Evolutionary conservation across 805 yeast genomes (phyloP), one percentile per base, ranked within the genome.

Genomic region (Cyberlindnera mycetangii): DNA sequence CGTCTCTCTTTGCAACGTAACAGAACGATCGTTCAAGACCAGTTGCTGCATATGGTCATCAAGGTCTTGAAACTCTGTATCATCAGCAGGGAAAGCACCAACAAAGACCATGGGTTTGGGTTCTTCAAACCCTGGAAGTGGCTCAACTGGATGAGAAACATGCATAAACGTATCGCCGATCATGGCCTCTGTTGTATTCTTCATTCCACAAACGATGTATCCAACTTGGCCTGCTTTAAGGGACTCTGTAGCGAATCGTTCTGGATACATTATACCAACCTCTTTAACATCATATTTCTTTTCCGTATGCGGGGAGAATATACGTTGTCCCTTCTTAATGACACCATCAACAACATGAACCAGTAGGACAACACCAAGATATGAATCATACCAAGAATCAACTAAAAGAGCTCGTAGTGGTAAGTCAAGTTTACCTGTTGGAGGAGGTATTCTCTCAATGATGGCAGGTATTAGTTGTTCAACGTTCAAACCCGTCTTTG

Each of bases 41-140:
- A 92, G 71, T 58, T 89, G 89, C 55, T 84, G 87, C 65, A 92
- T 80, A 61, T 89, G 84, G 56, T 93, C 98, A 59, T 93, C 95
- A 71, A 92, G 74, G 21, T 78, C 83, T 49, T 86, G 85, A 63
- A 92, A 92, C 56, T 92, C 96, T 0, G 84, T 76, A 5, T 96
- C 96, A 58, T 92, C 96, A 0, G 97, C 93, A 0, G 99, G 98
- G 56, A 89, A 92, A 0, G 98, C 99, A 12, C 98, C 98, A 39
- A 92, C 95, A 62, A 92, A 93, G 8, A 92, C 98, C 98, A 93
- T 93, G 1, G 98, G 97, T 64, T 93, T 90, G 1, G 95, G 90
- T 56, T 89, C 97, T 65, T 90, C 97, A 63, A 92, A 93, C 1
- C 98, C 98, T 1, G 95, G 96, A 20, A 92, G 71, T 1, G 97